phyloP scores from a whole-genome alignment of 208 protist genomes.

The Trypanosoma theileri region DNA sequence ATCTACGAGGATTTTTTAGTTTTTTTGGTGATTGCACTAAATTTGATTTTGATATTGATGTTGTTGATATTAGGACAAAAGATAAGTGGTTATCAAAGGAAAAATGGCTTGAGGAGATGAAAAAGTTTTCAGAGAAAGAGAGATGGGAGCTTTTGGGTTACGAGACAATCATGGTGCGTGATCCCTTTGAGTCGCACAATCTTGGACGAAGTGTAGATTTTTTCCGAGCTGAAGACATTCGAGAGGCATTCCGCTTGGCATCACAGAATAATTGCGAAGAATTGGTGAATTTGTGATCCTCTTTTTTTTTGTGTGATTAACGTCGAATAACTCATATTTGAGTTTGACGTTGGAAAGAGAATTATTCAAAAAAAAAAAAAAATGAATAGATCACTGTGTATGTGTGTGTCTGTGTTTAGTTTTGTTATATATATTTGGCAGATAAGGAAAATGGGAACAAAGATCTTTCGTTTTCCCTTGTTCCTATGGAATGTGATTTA shows the following conservation, averaged over 20 bases:
- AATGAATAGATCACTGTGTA: too few relatives aligned
- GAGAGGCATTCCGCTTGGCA: constrained; percentile 64
- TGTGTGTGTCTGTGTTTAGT: too few relatives aligned
- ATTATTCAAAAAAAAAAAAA: background rate
- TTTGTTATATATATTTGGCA: too few relatives aligned
- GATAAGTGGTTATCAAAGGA: constrained; percentile 48
- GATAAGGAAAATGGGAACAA: too few relatives aligned
- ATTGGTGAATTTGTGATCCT: constrained; percentile 8
- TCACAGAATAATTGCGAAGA: constrained; percentile 33
- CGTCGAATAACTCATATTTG: too few relatives aligned
- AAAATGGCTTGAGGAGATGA: constrained; percentile 45
- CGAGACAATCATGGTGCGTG: constrained; percentile 58
- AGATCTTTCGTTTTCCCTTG: too few relatives aligned
- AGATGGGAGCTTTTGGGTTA: constrained; percentile 76
- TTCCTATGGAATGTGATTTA: too few relatives aligned
- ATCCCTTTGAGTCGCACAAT: constrained; percentile 79
- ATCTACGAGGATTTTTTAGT: constrained; percentile 57
- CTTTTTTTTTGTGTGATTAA: constrained; percentile 15
- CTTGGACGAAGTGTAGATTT: constrained; percentile 82
- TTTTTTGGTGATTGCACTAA: constrained; percentile 44
- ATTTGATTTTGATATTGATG: constrained; percentile 74
- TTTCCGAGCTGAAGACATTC: constrained; percentile 65
- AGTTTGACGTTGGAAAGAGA: too few relatives aligned
- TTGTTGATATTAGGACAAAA: constrained; percentile 69
- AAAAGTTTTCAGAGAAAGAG: constrained; percentile 30